phyloP scores from a whole-genome alignment of 441 rosid species.

The Gossypium schwendimanii region DNA sequence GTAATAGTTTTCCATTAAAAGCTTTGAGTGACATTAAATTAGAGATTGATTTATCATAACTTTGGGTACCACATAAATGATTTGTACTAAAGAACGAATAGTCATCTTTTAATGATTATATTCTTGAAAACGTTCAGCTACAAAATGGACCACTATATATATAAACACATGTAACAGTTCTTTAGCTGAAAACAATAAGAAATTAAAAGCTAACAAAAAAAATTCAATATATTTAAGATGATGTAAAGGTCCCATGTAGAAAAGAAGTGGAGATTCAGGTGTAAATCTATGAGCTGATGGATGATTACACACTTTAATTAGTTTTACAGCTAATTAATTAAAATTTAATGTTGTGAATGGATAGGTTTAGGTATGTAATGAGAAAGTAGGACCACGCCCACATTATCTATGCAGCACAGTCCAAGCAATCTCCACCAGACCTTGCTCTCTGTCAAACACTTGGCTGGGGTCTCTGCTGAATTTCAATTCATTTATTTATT shows the following conservation, averaged over 20 bases:
- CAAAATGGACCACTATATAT: slow-evolving; percentile 21
- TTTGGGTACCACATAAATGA: slow-evolving; percentile 4
- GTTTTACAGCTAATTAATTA: slow-evolving; percentile 1
- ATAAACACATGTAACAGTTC: neutral
- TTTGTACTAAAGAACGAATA: slow-evolving; percentile 15
- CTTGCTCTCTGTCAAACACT: slow-evolving; percentile 18
- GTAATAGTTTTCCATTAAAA: neutral
- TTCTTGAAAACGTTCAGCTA: neutral
- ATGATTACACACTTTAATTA: slow-evolving; percentile 3
- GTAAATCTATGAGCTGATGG: slow-evolving; percentile 7
- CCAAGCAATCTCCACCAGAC: slow-evolving; percentile 28
- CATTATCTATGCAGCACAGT: neutral
- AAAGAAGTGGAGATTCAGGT: slow-evolving; percentile 20
- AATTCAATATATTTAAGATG: neutral
- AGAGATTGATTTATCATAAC: neutral
- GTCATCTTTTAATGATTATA: neutral
- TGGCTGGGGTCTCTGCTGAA: neutral
- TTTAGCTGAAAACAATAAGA: neutral
- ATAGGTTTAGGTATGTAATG: slow-evolving; percentile 7
- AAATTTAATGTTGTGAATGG: slow-evolving; percentile 13
- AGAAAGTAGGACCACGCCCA: slow-evolving; percentile 30
- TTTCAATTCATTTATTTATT: neutral
- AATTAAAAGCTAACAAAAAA: neutral
- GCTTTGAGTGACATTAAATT: neutral
- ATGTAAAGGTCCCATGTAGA: slow-evolving; percentile 3